phyloP scores from a whole-genome alignment of 306 rosid species.

The Citrullus amarus region DNA sequence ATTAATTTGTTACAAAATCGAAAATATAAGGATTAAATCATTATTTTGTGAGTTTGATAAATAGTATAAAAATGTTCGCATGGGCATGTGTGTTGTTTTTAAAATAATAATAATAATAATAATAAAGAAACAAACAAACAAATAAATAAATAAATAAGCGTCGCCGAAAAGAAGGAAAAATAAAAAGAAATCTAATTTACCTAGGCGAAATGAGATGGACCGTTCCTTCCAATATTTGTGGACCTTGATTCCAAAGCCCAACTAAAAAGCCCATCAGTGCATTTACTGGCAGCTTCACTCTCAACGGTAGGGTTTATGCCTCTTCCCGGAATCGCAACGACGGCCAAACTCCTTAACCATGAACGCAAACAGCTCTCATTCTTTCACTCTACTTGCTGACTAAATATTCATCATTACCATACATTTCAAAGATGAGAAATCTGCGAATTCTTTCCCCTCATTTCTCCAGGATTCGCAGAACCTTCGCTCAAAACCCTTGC shows the following conservation, averaged over 20 bases:
- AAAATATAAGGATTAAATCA: too few species aligned
- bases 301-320: slow-evolving; percentile 36
- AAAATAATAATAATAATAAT: too few species aligned
- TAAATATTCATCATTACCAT: not conserved
- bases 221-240: not conserved
- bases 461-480: slow-evolving; percentile 25
- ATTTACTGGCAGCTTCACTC: not conserved
- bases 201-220: not conserved
- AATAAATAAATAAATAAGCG: too few species aligned
- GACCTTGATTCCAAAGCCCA: not conserved
- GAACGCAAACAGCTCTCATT: slow-evolving; percentile 10
- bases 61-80: too few species aligned
- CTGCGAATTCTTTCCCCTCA: slow-evolving; percentile 31
- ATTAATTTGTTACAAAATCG: too few species aligned
- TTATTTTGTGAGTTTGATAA: too few species aligned
- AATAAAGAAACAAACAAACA: too few species aligned
- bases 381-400: not conserved
- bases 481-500: slow-evolving; percentile 25
- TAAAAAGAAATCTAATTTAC: not conserved
- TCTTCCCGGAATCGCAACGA: not conserved
- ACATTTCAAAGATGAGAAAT: slow-evolving; percentile 31
- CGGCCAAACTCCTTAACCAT: slow-evolving; percentile 20
- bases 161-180: too few species aligned
- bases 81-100: too few species aligned
- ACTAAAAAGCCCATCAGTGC: not conserved